Conservation (phyloP, 2,329 filamentous ascomycete species). For the Verticillium nonalfalfae region DNA sequence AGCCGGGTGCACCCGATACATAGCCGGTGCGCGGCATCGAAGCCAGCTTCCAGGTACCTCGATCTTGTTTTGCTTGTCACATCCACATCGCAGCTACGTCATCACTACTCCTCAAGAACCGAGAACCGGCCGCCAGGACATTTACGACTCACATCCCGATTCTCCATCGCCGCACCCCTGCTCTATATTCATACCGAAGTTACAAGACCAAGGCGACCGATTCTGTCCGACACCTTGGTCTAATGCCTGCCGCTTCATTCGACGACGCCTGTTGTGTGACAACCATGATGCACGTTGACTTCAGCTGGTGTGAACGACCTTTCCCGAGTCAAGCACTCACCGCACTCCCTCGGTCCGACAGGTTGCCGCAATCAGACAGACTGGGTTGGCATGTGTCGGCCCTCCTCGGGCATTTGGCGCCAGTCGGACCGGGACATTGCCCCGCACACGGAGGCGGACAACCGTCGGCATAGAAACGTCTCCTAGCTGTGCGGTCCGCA, state of each 20-base stretch:
- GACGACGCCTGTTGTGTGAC: not conserved
- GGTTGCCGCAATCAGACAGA: no score
- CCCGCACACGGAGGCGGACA: not conserved
- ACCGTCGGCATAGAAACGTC: not conserved
- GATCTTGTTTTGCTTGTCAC: not conserved
- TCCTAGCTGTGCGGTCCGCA: not conserved
- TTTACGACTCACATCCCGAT: not conserved
- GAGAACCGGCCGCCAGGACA: not conserved
- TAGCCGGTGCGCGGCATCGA: not conserved
- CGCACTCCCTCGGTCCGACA: no score
- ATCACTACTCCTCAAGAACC: not conserved
- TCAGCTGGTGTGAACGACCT: not conserved
- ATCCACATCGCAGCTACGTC: not conserved
- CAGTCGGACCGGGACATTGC: not conserved
- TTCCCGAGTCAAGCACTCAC: not conserved
- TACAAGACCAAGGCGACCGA: not conserved
- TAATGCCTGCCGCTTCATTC: not conserved
- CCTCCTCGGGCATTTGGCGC: not conserved
- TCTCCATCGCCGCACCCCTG: not conserved
- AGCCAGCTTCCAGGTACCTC: not conserved
- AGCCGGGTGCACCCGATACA: not conserved
- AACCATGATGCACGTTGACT: not conserved
- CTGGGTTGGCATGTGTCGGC: not conserved
- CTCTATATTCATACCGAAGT: not conserved
- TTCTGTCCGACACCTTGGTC: not conserved